phyloP scores from a whole-genome alignment of 2,329 filamentous ascomycete species.

The Aspergillus brunneoviolaceus region DNA sequence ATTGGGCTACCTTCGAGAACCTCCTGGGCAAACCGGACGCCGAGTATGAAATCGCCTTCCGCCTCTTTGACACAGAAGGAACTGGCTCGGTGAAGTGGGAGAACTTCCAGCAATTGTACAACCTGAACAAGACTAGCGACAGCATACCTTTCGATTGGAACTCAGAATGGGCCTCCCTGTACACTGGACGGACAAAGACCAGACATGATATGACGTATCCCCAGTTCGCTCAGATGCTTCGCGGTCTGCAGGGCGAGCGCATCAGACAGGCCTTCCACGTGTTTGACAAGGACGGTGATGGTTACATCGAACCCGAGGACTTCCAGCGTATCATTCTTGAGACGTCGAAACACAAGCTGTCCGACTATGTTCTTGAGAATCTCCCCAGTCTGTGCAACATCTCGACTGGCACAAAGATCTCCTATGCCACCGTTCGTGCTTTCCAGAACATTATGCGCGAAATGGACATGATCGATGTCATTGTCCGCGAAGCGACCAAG shows the following conservation, averaged over 20 bases:
- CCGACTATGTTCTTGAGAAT: constrained; percentile 89
- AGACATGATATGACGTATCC: constrained; percentile 90
- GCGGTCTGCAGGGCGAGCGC: constrained; percentile 91
- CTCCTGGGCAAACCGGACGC: constrained; percentile 90
- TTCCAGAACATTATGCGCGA: constrained; percentile 98
- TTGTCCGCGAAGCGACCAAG: constrained; percentile 80
- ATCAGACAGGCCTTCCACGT: constrained; percentile 92
- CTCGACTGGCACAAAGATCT: constrained; percentile 85
- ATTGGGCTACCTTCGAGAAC: constrained; percentile 94
- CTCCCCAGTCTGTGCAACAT: constrained; percentile 94
- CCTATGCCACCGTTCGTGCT: constrained; percentile 93
- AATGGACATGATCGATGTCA: constrained; percentile 95
- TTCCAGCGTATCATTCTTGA: constrained; percentile 96
- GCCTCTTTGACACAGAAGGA: constrained; percentile 85
- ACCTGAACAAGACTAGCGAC: constrained; percentile 80
- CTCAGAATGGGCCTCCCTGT: constrained; percentile 92
- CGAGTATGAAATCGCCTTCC: constrained; percentile 98
- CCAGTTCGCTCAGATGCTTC: constrained; percentile 97
- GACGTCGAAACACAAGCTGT: constrained; percentile 92
- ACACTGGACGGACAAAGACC: constrained; percentile 84
- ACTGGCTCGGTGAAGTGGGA: constrained; percentile 87
- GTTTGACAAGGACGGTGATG: constrained; percentile 88
- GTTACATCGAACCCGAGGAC: constrained; percentile 91
- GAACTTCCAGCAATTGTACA: constrained; percentile 79
- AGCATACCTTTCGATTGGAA: constrained; percentile 96